Percentiles rank a stretch among this genome's conserved stretches.
These are phyloP conservation scores for Cavenderia fasciculata DNA, from an alignment of 78 protist species.

Conservation along the genomic window DNA sequence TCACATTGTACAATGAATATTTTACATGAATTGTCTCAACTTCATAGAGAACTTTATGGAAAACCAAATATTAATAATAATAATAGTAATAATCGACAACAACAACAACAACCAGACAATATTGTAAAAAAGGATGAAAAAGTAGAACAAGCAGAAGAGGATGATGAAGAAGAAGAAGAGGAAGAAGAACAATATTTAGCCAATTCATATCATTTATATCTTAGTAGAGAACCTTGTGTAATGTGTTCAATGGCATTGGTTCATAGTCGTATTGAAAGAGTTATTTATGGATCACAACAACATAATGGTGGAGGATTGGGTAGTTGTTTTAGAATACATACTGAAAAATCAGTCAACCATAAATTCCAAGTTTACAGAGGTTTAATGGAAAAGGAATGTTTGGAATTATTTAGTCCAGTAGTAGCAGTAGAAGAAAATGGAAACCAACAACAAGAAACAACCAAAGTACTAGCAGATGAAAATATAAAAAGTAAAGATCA, in stretches of 20 bases:
- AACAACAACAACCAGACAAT: neutral
- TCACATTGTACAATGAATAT: conserved; percentile 64
- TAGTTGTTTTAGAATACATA: conserved; percentile 25
- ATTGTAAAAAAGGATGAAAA: neutral
- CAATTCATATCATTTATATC: neutral
- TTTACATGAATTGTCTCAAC: conserved; percentile 9
- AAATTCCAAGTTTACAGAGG: conserved; percentile 42
- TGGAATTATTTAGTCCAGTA: neutral
- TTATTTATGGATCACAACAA: conserved; percentile 11
- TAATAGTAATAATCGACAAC: neutral
- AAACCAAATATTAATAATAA: no score
- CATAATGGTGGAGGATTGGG: conserved; percentile 49
- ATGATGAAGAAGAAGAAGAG: neutral
- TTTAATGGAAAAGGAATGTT: conserved; percentile 23
- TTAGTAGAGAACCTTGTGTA: conserved; percentile 34
- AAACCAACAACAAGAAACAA: no score
- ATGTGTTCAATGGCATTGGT: conserved; percentile 66
- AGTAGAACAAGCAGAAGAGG: no score
- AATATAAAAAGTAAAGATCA: no score
- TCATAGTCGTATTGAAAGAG: conserved; percentile 54
- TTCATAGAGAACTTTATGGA: neutral
- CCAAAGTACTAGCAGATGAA: no score
- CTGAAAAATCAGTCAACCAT: conserved; percentile 56
- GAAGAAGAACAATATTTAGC: conserved; percentile 43
- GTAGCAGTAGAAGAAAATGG: no score